These are phyloP conservation scores for Neckera pumila DNA, from an alignment of 225 moss, liverwort and hornwort genomes.

Conservation along the genomic window DNA sequence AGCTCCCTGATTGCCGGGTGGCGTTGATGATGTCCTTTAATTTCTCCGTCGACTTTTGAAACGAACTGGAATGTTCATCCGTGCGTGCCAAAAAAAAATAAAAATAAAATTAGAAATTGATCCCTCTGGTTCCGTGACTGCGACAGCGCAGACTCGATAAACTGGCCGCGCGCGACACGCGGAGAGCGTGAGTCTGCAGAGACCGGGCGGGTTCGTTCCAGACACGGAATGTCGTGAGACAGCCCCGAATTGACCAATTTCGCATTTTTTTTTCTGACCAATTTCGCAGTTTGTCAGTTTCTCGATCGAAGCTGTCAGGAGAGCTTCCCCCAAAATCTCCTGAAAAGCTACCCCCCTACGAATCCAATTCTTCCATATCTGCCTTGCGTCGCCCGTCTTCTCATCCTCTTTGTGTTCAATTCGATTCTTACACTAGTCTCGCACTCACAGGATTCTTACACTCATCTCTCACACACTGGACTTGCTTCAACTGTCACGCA, in stretches of 20 bases:
- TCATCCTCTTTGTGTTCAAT: not conserved
- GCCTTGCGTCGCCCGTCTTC: constrained; percentile 11
- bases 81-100: not conserved
- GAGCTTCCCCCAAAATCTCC: not conserved
- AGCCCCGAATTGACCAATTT: not conserved
- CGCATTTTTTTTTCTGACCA: not conserved
- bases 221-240: not conserved
- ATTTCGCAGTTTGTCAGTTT: not conserved
- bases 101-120: too few species aligned
- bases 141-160: not conserved
- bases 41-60: not conserved
- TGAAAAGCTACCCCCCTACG: not conserved
- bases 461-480: not conserved
- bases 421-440: not conserved
- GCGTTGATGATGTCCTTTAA: not conserved
- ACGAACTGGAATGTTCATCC: not conserved
- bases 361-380: not conserved
- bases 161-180: not conserved
- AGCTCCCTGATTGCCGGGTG: not conserved
- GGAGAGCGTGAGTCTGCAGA: not conserved
- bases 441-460: not conserved
- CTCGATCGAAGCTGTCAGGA: not conserved
- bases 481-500: not conserved
- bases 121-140: not conserved
- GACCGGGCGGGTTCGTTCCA: not conserved